These are phyloP conservation scores for Aspergillus sp. DNA, from an alignment of 2,329 filamentous ascomycete genomes.

Conservation along the genomic window DNA sequence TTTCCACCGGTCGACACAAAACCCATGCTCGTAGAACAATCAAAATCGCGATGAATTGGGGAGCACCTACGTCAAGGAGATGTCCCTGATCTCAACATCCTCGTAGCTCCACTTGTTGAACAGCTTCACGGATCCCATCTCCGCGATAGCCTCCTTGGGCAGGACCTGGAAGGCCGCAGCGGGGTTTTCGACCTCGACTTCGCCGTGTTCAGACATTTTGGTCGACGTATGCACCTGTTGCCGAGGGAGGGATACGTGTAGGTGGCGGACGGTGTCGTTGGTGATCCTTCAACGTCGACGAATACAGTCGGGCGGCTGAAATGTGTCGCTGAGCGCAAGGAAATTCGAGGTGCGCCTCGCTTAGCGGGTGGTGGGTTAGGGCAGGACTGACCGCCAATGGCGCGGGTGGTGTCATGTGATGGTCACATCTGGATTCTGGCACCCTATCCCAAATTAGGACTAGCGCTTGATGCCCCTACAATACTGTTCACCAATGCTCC, in stretches of 20 bases:
- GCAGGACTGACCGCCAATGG: slow-evolving; percentile 34
- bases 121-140: slow-evolving; percentile 91
- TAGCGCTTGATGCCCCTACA: neutral
- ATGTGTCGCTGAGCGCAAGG: slow-evolving; percentile 35
- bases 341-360: slow-evolving; percentile 47
- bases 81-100: slow-evolving; percentile 99
- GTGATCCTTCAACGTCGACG: slow-evolving; percentile 36
- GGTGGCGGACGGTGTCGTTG: slow-evolving; percentile 42
- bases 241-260: slow-evolving; percentile 43
- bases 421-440: neutral
- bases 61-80: slow-evolving; percentile 92
- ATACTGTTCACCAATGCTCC: neutral
- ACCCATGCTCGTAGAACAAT: slow-evolving; percentile 18
- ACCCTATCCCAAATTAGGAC: slow-evolving; percentile 9
- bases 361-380: slow-evolving; percentile 47
- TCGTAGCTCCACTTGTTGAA: slow-evolving; percentile 99
- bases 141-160: slow-evolving; percentile 86
- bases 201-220: slow-evolving; percentile 90
- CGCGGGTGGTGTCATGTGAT: slow-evolving; percentile 26
- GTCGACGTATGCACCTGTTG: slow-evolving; percentile 44
- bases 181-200: slow-evolving; percentile 86
- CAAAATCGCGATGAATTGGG: slow-evolving; percentile 30
- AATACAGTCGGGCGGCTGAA: slow-evolving; percentile 40
- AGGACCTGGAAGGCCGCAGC: slow-evolving; percentile 72
- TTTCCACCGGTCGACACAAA: neutral